These are phyloP conservation scores for Metschnikowia lochheadii DNA, from an alignment of 805 yeast species.

Conservation along the genomic window DNA sequence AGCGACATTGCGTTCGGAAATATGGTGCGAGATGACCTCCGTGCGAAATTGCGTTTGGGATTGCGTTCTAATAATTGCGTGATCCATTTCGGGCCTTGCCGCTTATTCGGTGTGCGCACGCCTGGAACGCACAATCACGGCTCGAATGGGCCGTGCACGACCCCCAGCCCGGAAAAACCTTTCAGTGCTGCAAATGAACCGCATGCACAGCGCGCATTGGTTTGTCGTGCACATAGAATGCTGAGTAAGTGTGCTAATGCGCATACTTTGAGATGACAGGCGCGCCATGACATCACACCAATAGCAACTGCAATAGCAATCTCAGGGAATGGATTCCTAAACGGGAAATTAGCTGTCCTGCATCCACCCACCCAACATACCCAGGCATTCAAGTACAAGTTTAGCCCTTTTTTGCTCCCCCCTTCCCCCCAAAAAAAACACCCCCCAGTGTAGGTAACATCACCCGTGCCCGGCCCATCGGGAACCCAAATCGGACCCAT, in stretches of 20 bases:
- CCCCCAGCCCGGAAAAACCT: neutral
- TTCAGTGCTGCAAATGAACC: neutral
- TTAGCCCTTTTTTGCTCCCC: neutral
- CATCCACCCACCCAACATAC: too few relatives aligned
- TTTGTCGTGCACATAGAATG: neutral
- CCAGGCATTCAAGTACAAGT: too few relatives aligned
- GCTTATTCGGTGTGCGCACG: neutral
- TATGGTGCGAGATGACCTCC: too few relatives aligned
- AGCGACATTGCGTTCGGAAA: too few relatives aligned
- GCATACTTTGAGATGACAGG: neutral
- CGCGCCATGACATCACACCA: conserved; percentile 3
- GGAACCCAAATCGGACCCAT: neutral
- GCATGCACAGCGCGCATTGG: neutral
- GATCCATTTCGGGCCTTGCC: too few relatives aligned
- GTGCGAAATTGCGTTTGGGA: too few relatives aligned
- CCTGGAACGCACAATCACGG: neutral
- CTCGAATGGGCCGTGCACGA: too few relatives aligned
- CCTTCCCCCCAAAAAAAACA: neutral
- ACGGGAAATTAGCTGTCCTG: neutral
- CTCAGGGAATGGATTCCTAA: neutral
- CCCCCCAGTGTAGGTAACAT: too few relatives aligned
- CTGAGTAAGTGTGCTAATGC: neutral
- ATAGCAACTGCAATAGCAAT: neutral
- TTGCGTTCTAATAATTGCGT: too few relatives aligned
- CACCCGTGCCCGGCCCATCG: too few relatives aligned